Conservation (phyloP, 2,329 filamentous ascomycete species). For the Aureobasidium leucospermi region DNA sequence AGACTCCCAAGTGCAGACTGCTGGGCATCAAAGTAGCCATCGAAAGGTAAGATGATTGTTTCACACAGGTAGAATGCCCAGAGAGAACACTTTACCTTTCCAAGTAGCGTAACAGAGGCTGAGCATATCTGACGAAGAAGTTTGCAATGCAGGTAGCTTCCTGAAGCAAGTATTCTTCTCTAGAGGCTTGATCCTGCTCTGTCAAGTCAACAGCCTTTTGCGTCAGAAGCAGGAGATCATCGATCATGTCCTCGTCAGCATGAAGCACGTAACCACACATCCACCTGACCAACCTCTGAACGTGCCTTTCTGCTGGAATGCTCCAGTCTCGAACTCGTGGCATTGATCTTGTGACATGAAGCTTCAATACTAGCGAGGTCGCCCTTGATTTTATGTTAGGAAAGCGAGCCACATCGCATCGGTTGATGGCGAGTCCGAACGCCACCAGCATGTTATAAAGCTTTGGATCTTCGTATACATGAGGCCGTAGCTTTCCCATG, state of each 20-base stretch:
- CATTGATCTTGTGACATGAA: neutral
- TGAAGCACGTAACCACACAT: conserved; percentile 1
- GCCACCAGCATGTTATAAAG: conserved; percentile 2
- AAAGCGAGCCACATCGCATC: neutral
- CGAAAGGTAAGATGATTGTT: too few species aligned
- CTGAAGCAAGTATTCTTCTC: neutral
- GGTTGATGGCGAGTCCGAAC: neutral
- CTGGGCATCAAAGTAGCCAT: too few species aligned
- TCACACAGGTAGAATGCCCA: too few species aligned
- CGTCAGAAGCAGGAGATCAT: neutral
- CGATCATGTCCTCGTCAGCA: neutral
- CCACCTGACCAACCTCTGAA: conserved; percentile 7
- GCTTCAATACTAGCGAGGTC: neutral
- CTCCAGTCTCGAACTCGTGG: neutral
- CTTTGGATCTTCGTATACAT: neutral
- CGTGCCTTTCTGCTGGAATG: neutral
- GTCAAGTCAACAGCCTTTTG: neutral
- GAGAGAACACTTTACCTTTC: neutral
- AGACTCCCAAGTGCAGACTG: too few species aligned
- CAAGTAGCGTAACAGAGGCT: neutral
- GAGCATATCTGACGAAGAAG: neutral
- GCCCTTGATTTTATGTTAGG: conserved; percentile 7
- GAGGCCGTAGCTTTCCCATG: neutral
- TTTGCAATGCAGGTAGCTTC: neutral
- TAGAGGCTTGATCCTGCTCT: neutral